These are phyloP conservation scores for Sungouiozyma ichnusensis DNA, from an alignment of 805 yeast genomes.

Conservation along the genomic window DNA sequence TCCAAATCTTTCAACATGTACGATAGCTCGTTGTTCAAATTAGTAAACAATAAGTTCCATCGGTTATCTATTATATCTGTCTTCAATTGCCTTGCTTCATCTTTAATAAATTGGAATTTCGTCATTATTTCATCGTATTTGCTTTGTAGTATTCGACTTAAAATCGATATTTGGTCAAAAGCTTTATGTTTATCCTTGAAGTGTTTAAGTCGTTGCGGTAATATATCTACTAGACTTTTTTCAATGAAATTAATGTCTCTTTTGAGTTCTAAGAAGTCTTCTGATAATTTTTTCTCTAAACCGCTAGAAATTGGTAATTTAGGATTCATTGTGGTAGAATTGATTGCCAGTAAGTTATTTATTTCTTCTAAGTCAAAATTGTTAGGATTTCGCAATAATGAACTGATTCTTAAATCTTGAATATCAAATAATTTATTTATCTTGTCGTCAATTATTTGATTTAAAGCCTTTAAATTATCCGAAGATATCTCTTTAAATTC, in stretches of 20 bases:
- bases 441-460: constrained; percentile 31
- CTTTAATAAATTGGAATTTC: constrained; percentile 34
- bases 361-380: background rate
- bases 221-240: constrained; percentile 39
- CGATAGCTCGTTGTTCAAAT: constrained; percentile 35
- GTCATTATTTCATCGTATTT: constrained; percentile 33
- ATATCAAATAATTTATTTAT: constrained; percentile 29
- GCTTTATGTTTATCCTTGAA: constrained; percentile 28
- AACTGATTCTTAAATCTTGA: constrained; percentile 26
- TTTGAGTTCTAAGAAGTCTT: constrained; percentile 34
- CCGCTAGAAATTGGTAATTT: constrained; percentile 33
- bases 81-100: constrained; percentile 34
- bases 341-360: background rate
- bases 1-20: constrained; percentile 19
- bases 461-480: constrained; percentile 34
- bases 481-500: constrained; percentile 37
- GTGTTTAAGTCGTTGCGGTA: constrained; percentile 40
- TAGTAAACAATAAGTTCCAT: constrained; percentile 46
- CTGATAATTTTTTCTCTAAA: constrained; percentile 32
- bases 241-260: constrained; percentile 39
- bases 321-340: constrained; percentile 11
- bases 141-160: constrained; percentile 26
- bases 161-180: constrained; percentile 15
- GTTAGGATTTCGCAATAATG: background rate
- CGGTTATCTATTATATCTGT: constrained; percentile 39